Conservation (phyloP, 2,329 filamentous ascomycete species). For the Apiospora hydei region DNA sequence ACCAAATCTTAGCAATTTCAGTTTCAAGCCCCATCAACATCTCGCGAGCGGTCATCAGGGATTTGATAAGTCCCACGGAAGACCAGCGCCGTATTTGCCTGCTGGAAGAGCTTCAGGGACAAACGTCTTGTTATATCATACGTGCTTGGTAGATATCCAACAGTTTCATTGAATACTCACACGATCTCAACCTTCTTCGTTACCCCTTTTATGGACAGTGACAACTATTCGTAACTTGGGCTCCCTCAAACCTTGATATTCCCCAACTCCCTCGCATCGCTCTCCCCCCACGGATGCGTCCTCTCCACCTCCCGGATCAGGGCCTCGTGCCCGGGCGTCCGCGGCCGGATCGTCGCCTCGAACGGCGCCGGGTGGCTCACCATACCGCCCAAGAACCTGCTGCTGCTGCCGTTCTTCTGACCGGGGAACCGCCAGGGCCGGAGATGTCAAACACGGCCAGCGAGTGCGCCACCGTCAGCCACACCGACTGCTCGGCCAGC, state of each 20-base stretch:
- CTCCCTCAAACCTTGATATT: neutral
- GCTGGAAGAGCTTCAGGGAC: no score
- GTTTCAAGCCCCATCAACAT: neutral
- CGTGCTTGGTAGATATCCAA: no score
- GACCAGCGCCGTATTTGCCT: no score
- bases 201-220: neutral
- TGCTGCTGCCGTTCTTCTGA: constrained; percentile 42
- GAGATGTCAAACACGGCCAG: constrained; percentile 61
- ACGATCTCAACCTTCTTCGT: no score
- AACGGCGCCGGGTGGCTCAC: constrained; percentile 37
- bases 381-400: constrained; percentile 43
- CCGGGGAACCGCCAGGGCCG: constrained; percentile 36
- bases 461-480: constrained; percentile 52
- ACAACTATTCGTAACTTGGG: no score
- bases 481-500: constrained; percentile 57
- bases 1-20: no score
- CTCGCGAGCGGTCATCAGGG: neutral
- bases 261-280: constrained; percentile 20
- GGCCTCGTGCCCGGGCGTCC: constrained; percentile 35
- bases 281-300: constrained; percentile 33
- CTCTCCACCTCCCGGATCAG: constrained; percentile 36
- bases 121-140: no score
- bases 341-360: constrained; percentile 34
- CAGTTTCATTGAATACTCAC: no score
- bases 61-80: no score